phyloP scores from a whole-genome alignment of 192 early-diverging fungal species.

The Spizellomyces sp. region DNA sequence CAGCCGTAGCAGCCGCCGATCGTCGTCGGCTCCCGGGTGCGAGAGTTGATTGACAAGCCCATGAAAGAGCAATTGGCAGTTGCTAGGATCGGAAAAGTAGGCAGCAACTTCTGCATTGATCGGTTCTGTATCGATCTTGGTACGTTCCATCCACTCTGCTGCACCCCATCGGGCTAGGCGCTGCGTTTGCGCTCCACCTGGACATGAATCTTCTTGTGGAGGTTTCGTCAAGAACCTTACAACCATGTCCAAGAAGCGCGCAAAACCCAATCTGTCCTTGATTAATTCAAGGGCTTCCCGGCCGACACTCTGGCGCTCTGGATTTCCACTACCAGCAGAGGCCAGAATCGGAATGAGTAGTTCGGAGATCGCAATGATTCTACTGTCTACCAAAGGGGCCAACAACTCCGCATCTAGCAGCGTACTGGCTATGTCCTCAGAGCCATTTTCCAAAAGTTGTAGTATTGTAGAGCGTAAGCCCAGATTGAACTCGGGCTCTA shows the following conservation, averaged over 20 bases:
- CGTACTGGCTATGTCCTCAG: too few relatives aligned
- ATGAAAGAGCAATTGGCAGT: not conserved
- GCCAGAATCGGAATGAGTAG: too few relatives aligned
- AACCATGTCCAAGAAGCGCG: not conserved
- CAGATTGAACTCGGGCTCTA: too few relatives aligned
- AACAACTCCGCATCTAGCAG: too few relatives aligned
- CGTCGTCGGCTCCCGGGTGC: not conserved
- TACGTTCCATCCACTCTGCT: not conserved
- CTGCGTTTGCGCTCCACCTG: not conserved
- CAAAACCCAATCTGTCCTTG: not conserved
- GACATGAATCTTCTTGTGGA: not conserved
- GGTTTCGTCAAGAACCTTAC: not conserved
- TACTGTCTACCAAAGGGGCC: too few relatives aligned
- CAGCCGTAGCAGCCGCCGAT: not conserved
- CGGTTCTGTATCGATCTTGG: not conserved
- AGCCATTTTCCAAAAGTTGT: too few relatives aligned
- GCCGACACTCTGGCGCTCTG: too few relatives aligned
- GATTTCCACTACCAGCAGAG: too few relatives aligned
- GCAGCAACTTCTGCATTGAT: not conserved
- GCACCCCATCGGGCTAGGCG: not conserved
- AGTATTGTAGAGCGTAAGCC: too few relatives aligned
- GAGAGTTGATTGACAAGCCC: not conserved
- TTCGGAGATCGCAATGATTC: too few relatives aligned
- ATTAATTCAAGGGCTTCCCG: not conserved
- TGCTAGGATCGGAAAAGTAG: not conserved